phyloP scores from a whole-genome alignment of 1,284 basidiomycete genomes.

The Lentinula novae-zelandiae region DNA sequence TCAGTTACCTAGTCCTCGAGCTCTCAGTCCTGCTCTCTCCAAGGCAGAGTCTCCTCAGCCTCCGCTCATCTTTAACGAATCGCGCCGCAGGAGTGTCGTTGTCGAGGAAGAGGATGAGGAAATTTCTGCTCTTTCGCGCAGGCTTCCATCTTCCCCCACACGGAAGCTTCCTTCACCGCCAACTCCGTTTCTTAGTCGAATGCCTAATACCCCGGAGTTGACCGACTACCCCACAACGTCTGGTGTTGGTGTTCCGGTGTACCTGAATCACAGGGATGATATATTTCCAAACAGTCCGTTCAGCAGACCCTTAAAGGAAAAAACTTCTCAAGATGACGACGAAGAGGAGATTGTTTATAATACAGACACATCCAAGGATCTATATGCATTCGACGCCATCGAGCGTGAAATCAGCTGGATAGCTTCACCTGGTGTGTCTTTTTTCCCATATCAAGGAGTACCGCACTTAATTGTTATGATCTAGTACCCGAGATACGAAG shows the following conservation, averaged over 20 bases:
- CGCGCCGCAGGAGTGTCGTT: conserved; percentile 60
- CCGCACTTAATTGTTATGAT: conserved; percentile 11
- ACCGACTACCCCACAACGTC: conserved; percentile 37
- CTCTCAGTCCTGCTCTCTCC: conserved; percentile 10
- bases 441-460: conserved; percentile 2
- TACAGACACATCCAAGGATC: conserved; percentile 41
- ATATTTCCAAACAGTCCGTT: conserved; percentile 68
- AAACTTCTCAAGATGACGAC: conserved; percentile 51
- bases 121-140: conserved; percentile 29
- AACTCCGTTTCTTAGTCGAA: conserved; percentile 26
- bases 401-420: conserved; percentile 76
- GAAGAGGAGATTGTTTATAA: conserved; percentile 62
- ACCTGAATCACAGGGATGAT: conserved; percentile 44
- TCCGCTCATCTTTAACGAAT: conserved; percentile 1
- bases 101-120: conserved; percentile 68
- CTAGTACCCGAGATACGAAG: conserved; percentile 54
- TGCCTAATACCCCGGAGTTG: conserved; percentile 34
- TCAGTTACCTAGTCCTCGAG: conserved; percentile 29
- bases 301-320: conserved; percentile 63
- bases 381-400: conserved; percentile 40
- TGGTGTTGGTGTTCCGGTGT: conserved; percentile 43
- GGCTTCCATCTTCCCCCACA: conserved; percentile 16
- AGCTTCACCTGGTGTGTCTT: conserved; percentile 57
- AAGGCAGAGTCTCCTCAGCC: conserved; percentile 5
- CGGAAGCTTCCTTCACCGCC: conserved; percentile 24